These are phyloP conservation scores for Kwoniella sp. DNA, from an alignment of 768 basidiomycete species.

Conservation along the genomic window DNA sequence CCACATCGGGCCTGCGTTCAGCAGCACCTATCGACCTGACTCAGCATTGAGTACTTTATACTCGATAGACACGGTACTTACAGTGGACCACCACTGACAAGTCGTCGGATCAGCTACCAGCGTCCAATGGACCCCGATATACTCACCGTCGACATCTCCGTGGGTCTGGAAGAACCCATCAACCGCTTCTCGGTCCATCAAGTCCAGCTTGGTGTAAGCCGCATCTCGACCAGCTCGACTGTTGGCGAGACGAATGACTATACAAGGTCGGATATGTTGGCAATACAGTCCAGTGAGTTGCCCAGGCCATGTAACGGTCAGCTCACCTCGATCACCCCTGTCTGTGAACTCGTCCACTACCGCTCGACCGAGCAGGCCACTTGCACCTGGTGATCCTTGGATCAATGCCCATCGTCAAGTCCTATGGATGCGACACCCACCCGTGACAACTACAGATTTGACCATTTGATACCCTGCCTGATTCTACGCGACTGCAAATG, in stretches of 20 bases:
- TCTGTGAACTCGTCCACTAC: constrained; percentile 64
- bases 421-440: neutral
- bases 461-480: too few relatives aligned
- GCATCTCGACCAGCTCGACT: constrained; percentile 59
- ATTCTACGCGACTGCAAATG: too few relatives aligned
- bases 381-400: constrained; percentile 62
- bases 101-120: neutral
- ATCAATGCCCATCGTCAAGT: neutral
- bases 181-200: constrained; percentile 60
- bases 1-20: constrained; percentile 86
- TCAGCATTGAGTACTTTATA: too few relatives aligned
- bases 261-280: neutral
- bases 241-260: constrained; percentile 67
- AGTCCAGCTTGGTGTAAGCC: constrained; percentile 58
- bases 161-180: constrained; percentile 58
- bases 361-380: constrained; percentile 81
- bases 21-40: constrained; percentile 57
- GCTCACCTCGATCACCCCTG: constrained; percentile 43
- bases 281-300: neutral
- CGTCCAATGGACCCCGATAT: too few relatives aligned
- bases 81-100: constrained; percentile 74
- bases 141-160: constrained; percentile 65
- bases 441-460: constrained; percentile 18
- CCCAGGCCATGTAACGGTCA: neutral
- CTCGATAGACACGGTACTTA: too few relatives aligned